Evolutionary conservation across 352 stramenopile species (phyloP).

Genomic region (Globisporangium nagaii): DNA sequence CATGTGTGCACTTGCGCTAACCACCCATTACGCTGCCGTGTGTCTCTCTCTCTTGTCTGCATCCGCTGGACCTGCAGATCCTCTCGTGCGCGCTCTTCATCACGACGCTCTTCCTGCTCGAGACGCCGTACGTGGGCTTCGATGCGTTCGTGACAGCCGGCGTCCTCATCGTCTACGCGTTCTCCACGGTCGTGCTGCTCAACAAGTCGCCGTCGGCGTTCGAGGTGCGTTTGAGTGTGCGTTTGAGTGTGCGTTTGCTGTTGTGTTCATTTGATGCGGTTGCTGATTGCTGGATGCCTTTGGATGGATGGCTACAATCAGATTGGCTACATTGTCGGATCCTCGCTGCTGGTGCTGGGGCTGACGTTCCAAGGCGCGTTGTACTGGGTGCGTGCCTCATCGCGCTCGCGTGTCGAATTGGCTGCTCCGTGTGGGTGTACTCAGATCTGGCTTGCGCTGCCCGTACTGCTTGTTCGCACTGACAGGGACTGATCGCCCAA

Average conservation of each 20-base stretch:
- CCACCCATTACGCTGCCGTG: neutral
- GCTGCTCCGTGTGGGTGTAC: neutral
- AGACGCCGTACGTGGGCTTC: constrained; percentile 68
- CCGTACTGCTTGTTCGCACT: too few species aligned
- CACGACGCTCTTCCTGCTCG: constrained; percentile 63
- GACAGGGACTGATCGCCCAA: constrained; percentile 34
- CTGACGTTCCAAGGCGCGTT: constrained; percentile 62
- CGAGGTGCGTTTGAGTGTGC: constrained; percentile 31
- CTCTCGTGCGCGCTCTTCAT: constrained; percentile 56
- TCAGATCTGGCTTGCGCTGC: too few species aligned
- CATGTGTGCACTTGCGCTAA: neutral
- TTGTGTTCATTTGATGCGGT: neutral
- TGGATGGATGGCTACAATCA: constrained; percentile 11
- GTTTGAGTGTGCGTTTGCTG: neutral
- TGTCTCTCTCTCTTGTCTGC: neutral
- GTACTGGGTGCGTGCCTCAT: constrained; percentile 44
- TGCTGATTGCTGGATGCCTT: neutral
- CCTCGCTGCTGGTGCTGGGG: constrained; percentile 59
- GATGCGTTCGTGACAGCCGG: constrained; percentile 53
- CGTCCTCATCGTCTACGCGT: constrained; percentile 63
- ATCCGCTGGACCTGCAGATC: constrained; percentile 22
- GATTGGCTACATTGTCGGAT: constrained; percentile 71
- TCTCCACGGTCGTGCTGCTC: constrained; percentile 68
- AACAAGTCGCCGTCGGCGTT: constrained; percentile 81
- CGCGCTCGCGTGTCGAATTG: neutral